phyloP scores from a whole-genome alignment of 208 protist species.

The Lotmaria passim region DNA sequence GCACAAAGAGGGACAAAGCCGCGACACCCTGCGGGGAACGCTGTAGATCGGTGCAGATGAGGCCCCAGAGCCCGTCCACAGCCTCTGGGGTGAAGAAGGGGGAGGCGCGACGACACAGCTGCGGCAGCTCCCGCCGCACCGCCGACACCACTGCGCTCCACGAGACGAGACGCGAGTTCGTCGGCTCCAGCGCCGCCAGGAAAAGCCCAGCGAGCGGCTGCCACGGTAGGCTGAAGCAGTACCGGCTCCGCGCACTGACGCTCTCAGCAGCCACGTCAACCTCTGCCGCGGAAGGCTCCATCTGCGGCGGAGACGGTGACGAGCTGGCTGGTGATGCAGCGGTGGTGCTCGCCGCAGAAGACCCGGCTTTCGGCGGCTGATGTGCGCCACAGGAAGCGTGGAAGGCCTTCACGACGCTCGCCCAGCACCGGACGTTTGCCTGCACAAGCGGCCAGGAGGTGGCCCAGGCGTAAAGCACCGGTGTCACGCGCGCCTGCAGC shows the following conservation, averaged over 20 bases:
- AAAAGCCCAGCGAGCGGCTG: slow-evolving; percentile 57
- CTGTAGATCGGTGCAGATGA: slow-evolving; percentile 33
- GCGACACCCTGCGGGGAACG: slow-evolving; percentile 13
- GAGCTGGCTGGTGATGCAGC: neutral
- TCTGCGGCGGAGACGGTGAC: neutral
- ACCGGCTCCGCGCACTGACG: neutral
- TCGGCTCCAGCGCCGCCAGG: slow-evolving; percentile 17
- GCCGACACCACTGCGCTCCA: slow-evolving; percentile 15
- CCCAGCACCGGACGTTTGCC: slow-evolving; percentile 46
- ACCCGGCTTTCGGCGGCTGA: neutral
- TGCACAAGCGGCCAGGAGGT: slow-evolving; percentile 56
- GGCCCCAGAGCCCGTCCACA: slow-evolving; percentile 56
- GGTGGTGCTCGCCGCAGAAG: neutral
- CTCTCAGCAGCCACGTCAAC: neutral
- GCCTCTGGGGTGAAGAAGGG: slow-evolving; percentile 51
- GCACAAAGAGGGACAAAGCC: slow-evolving; percentile 31
- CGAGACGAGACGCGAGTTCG: slow-evolving; percentile 11
- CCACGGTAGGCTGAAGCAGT: slow-evolving; percentile 64
- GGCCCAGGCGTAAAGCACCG: slow-evolving; percentile 72
- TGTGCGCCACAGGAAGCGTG: slow-evolving; percentile 1
- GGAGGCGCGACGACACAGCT: slow-evolving; percentile 42
- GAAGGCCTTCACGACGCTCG: slow-evolving; percentile 46
- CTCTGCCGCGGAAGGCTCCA: neutral
- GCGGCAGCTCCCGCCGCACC: slow-evolving; percentile 20
- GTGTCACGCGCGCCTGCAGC: slow-evolving; percentile 54